Conservation (phyloP, 148 eudicot species). For the Arctostaphylos glauca region DNA sequence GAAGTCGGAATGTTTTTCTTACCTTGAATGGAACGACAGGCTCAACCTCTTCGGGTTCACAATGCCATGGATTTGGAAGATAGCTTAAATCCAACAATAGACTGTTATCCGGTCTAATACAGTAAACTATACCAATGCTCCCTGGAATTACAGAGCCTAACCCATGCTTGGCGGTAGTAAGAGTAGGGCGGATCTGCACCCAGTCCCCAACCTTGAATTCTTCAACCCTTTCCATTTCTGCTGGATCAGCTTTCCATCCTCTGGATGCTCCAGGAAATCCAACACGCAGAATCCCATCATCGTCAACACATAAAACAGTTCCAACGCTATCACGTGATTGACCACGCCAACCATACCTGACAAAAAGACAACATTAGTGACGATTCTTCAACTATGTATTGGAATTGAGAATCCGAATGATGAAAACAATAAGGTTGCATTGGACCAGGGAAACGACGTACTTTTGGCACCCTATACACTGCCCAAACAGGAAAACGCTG, state of each 20-base stretch:
- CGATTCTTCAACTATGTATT: not conserved
- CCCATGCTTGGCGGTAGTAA: conserved; percentile 93
- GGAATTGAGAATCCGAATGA: not conserved
- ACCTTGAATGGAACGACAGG: conserved; percentile 88
- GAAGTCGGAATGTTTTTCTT: conserved; percentile 11
- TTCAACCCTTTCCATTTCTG: conserved; percentile 98
- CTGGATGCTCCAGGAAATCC: conserved; percentile 99
- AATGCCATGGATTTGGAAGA: conserved; percentile 96
- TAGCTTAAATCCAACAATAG: conserved; percentile 79
- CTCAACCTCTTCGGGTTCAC: conserved; percentile 99
- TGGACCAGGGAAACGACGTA: too few species aligned
- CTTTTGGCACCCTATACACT: too few species aligned
- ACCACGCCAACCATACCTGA: conserved; percentile 94
- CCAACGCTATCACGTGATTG: conserved; percentile 92
- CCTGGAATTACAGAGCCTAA: conserved; percentile 96
- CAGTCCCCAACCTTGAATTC: conserved; percentile 98
- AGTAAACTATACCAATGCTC: conserved; percentile 93
- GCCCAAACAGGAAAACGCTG: too few species aligned
- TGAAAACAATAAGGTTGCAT: too few species aligned
- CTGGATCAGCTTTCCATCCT: conserved; percentile 99
- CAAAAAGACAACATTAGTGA: conserved; percentile 7
- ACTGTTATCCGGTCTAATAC: conserved; percentile 90
- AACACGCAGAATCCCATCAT: conserved; percentile 96
- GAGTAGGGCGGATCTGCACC: conserved; percentile 95
- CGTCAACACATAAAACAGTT: conserved; percentile 95